Conservation (phyloP, 768 basidiomycete genomes). For the Pulveroboletus sp. region DNA sequence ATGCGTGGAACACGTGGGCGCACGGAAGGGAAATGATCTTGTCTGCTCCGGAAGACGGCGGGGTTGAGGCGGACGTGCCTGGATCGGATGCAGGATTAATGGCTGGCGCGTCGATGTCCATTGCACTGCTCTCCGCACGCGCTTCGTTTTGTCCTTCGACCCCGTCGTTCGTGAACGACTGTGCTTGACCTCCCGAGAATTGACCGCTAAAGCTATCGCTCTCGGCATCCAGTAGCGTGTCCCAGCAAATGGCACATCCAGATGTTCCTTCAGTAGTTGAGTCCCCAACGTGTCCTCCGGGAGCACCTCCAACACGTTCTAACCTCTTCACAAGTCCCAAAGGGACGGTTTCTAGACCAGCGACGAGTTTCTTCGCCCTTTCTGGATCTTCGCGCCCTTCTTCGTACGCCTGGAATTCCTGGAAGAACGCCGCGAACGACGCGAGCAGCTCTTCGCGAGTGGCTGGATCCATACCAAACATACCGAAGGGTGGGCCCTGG, state of each 20-base stretch:
- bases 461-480: constrained; percentile 18
- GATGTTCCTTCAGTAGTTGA: constrained; percentile 36
- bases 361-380: constrained; percentile 58
- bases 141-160: constrained; percentile 4
- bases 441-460: constrained; percentile 23
- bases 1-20: constrained; percentile 76
- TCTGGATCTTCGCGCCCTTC: constrained; percentile 58
- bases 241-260: constrained; percentile 76
- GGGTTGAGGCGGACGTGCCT: constrained; percentile 1
- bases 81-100: constrained; percentile 12
- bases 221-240: constrained; percentile 49
- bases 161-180: neutral
- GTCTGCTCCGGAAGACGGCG: constrained; percentile 22
- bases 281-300: constrained; percentile 30
- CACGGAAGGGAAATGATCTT: constrained; percentile 71
- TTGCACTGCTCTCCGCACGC: constrained; percentile 7
- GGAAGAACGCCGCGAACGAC: constrained; percentile 27
- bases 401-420: constrained; percentile 27
- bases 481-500: constrained; percentile 7
- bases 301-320: constrained; percentile 44
- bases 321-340: constrained; percentile 62
- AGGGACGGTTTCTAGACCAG: constrained; percentile 63
- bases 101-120: constrained; percentile 20
- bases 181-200: constrained; percentile 6
- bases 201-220: constrained; percentile 32